Evolutionary conservation across 2,329 filamentous ascomycete species (phyloP), one percentile per base, ranked within the genome.

Genomic region (Gyromitra esculenta): DNA sequence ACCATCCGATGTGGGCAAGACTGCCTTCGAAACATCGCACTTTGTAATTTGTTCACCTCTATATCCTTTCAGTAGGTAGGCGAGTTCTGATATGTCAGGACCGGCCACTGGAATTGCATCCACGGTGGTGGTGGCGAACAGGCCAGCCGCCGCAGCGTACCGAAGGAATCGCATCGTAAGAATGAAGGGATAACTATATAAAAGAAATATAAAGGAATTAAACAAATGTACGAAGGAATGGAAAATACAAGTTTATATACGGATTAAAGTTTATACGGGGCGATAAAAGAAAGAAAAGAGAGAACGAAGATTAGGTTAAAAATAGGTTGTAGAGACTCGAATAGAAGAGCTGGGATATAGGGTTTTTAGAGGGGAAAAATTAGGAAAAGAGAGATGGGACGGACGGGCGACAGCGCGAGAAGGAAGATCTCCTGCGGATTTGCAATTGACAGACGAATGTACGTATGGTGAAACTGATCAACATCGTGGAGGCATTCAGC

Each of bases 1-100:
- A 74, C 74, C 74, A 76, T 73, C 35, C 64, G 74, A 63, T 67
- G 43, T 56, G 39, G 74, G 74, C 52, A 76, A 43, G 5, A 50
- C 52, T 25, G 63, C 74, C 21, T 67, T 67, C 13, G 63, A 68
- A 48, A 76, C n/a, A 65, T 74, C 63, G 57, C 74, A 76, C 21
- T 41, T 43, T 31, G 64, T 54, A 18, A 74, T 35, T 56, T 69
- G 35, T 48, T 68, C 43, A 8, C 57, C 41, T 25, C 43, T 52
- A 35, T 41, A 74, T 13, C 21, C 64, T 7, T 63, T 21, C 15
- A 74, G 41, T 15, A 76, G 50, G 6, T 31, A 31, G 37, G 52
- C 65, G 18, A 76, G 56, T 13, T 59, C 63, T 21, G 25, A 48
- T 13, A 69, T 39, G n/a, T 63, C 62, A 52, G 45, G 21, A 57